Conservation (phyloP, 2,329 filamentous ascomycete species). For the Dothideomycetes sp. region DNA sequence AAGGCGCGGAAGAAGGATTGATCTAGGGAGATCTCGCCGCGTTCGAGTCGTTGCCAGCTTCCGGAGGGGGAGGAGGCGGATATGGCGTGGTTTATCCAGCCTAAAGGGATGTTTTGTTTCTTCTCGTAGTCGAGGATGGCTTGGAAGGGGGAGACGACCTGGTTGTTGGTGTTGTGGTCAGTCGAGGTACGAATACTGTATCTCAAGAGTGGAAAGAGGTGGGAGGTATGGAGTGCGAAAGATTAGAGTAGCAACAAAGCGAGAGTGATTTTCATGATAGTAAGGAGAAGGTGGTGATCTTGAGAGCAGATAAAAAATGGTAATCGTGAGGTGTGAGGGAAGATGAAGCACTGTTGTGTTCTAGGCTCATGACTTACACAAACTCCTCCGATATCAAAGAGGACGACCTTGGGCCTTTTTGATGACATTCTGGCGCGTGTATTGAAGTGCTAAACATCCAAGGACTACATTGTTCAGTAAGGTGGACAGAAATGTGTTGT, state of each 20-base stretch:
- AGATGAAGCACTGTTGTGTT: too few species aligned
- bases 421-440: background rate
- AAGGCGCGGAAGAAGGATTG: constrained; percentile 66
- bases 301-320: too few species aligned
- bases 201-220: constrained; percentile 1
- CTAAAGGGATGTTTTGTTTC: constrained; percentile 62
- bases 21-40: constrained; percentile 69
- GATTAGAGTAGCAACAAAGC: background rate
- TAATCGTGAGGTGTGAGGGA: too few species aligned
- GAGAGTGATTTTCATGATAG: background rate
- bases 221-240: background rate
- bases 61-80: constrained; percentile 66
- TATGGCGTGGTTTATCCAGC: constrained; percentile 88
- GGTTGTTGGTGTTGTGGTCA: constrained; percentile 12
- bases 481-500: too few species aligned
- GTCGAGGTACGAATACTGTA: constrained; percentile 7
- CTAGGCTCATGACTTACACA: constrained; percentile 81
- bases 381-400: constrained; percentile 96
- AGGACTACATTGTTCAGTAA: background rate
- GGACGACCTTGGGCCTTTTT: constrained; percentile 54
- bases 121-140: constrained; percentile 86
- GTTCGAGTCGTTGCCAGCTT: constrained; percentile 80
- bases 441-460: background rate
- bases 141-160: constrained; percentile 89
- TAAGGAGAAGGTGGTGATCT: too few species aligned